Evolutionary conservation across 495 filamentous ascomycete genomes (phyloP).

Genomic region (Lichenothelia convexa): DNA sequence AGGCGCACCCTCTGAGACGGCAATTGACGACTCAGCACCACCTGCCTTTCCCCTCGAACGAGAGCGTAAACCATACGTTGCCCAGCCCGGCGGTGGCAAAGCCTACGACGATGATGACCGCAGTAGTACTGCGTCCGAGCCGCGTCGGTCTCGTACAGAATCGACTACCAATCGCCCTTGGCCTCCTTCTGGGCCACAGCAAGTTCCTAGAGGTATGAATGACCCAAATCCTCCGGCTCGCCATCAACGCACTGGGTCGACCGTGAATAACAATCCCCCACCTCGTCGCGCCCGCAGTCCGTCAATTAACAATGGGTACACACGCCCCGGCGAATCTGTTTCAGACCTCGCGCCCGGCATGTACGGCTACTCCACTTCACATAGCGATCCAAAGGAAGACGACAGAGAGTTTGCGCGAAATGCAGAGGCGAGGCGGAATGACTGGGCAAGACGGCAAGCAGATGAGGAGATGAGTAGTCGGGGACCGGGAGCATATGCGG

Average conservation of each 20-base stretch:
- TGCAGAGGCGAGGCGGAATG: neutral
- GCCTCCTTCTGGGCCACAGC: no score
- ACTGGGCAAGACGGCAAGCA: neutral
- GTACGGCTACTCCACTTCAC: no score
- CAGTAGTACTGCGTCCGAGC: no score
- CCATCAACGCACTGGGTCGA: no score
- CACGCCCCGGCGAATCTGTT: slow-evolving; percentile 2
- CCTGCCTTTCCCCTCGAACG: slow-evolving; percentile 36
- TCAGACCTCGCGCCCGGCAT: neutral
- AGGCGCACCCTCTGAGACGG: slow-evolving; percentile 11
- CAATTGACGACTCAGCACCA: slow-evolving; percentile 28
- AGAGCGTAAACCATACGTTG: slow-evolving; percentile 42
- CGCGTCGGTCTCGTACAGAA: no score
- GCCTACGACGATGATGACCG: slow-evolving; percentile 27
- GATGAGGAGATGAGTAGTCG: neutral
- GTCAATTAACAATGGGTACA: slow-evolving; percentile 13
- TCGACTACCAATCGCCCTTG: no score
- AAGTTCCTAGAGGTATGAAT: no score
- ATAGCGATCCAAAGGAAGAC: neutral
- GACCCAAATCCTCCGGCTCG: no score
- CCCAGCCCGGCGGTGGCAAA: slow-evolving; percentile 37
- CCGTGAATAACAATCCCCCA: neutral
- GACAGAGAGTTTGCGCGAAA: neutral
- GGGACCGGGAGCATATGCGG: no score
- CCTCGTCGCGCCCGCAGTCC: slow-evolving; percentile 7